Conservation (phyloP, 169 alveolate species). For the Plasmodium yoelii region DNA sequence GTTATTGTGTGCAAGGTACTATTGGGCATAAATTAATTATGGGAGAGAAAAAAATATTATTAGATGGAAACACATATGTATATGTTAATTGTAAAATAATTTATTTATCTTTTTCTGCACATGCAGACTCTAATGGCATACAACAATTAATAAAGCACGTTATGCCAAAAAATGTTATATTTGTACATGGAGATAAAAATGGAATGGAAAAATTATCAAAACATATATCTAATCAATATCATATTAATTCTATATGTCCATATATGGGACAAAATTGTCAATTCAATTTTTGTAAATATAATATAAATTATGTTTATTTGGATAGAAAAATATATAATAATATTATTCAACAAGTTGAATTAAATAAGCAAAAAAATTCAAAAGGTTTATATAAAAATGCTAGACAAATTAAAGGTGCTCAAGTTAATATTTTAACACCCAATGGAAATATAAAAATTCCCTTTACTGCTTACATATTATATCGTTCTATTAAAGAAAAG, state of each 20-base stretch:
- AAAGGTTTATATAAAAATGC: not conserved
- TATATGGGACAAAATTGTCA: slow-evolving; percentile 48
- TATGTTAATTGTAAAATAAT: slow-evolving; percentile 94
- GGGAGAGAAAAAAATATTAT: slow-evolving; percentile 86
- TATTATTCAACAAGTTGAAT: slow-evolving; percentile 9
- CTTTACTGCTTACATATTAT: slow-evolving; percentile 21
- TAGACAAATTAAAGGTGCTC: not conserved
- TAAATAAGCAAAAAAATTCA: not conserved
- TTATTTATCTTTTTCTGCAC: slow-evolving; percentile 98
- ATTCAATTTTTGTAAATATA: slow-evolving; percentile 32
- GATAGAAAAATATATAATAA: slow-evolving; percentile 6
- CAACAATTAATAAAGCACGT: slow-evolving; percentile 90
- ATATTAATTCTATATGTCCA: slow-evolving; percentile 57
- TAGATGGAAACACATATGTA: slow-evolving; percentile 74
- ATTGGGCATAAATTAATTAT: slow-evolving; percentile 95
- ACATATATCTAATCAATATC: slow-evolving; percentile 68
- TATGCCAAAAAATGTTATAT: slow-evolving; percentile 93
- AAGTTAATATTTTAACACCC: not conserved
- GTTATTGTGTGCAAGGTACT: slow-evolving; percentile 98
- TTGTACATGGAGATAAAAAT: slow-evolving; percentile 99
- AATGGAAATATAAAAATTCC: not conserved
- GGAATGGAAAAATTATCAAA: slow-evolving; percentile 94
- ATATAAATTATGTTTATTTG: slow-evolving; percentile 31
- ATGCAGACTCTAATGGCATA: slow-evolving; percentile 98
- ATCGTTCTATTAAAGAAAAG: slow-evolving; percentile 6